Evolutionary conservation across 1,284 basidiomycete species (phyloP).

Genomic region (Heterobasidion parviporum): DNA sequence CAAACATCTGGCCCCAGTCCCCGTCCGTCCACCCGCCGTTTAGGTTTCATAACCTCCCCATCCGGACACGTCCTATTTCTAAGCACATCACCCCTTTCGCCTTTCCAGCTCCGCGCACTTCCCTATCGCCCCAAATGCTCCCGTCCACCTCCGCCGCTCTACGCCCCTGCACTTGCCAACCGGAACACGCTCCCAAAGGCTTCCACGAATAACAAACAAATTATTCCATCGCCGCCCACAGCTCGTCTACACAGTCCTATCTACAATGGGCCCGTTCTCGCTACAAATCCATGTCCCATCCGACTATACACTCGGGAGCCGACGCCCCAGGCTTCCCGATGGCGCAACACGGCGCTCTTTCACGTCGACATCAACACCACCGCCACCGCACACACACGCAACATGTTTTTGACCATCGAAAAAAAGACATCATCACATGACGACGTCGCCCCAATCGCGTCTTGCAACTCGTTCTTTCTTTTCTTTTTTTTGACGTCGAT

Average conservation of each 20-base stretch:
- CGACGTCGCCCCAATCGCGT: not conserved
- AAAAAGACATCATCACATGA: constrained; percentile 1
- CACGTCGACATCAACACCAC: not conserved
- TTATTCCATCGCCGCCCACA: not conserved
- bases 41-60: not conserved
- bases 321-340: constrained; percentile 4
- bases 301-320: not conserved
- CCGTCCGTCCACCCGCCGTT: constrained; percentile 1
- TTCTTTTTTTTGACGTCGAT: not conserved
- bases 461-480: not conserved
- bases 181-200: constrained; percentile 1
- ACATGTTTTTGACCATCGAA: constrained; percentile 9
- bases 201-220: not conserved
- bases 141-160: not conserved
- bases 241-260: not conserved
- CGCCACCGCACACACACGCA: not conserved
- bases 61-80: not conserved
- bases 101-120: not conserved
- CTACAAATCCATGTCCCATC: not conserved
- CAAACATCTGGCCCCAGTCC: constrained; percentile 13
- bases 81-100: constrained; percentile 2
- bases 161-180: not conserved
- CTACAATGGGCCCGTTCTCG: not conserved
- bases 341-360: constrained; percentile 11
- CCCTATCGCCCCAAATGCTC: not conserved